Percentiles rank a stretch among this genome's conserved stretches.
Evolutionary conservation across 192 early-diverging fungal genomes (phyloP).

Genomic region (Coemansia sp.): DNA sequence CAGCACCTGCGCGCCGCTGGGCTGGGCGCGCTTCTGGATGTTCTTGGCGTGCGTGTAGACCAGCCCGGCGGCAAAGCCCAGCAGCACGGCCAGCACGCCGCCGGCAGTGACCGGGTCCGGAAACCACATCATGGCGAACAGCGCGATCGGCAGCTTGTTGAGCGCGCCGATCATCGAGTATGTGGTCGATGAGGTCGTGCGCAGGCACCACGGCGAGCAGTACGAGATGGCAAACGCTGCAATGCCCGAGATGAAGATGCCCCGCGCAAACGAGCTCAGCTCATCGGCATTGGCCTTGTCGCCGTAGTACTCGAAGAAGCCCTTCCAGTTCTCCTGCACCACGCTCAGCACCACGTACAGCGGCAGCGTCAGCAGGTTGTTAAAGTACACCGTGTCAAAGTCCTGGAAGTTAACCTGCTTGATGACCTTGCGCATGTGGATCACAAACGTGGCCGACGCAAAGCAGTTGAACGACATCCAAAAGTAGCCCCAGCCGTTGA

Average conservation of each 20-base stretch:
- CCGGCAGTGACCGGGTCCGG: slow-evolving; percentile 78
- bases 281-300: slow-evolving; percentile 53
- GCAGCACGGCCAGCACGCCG: slow-evolving; percentile 77
- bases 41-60: slow-evolving; percentile 74
- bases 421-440: slow-evolving; percentile 89
- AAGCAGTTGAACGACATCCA: slow-evolving; percentile 95
- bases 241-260: slow-evolving; percentile 74
- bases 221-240: slow-evolving; percentile 91
- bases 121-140: slow-evolving; percentile 95
- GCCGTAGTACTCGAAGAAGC: slow-evolving; percentile 42
- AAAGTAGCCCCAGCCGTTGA: slow-evolving; percentile 61
- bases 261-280: slow-evolving; percentile 61
- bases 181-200: slow-evolving; percentile 68
- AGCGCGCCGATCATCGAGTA: slow-evolving; percentile 98
- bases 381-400: slow-evolving; percentile 97
- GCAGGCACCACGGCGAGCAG: slow-evolving; percentile 60
- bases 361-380: slow-evolving; percentile 88
- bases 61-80: slow-evolving; percentile 77
- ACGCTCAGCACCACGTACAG: slow-evolving; percentile 66
- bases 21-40: slow-evolving; percentile 53
- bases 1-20: slow-evolving; percentile 42
- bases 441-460: slow-evolving; percentile 78
- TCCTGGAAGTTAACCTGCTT: slow-evolving; percentile 91
- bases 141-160: slow-evolving; percentile 95
- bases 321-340: slow-evolving; percentile 65